Evolutionary conservation across 1,284 basidiomycete genomes (phyloP).

Genomic region (Clitocybe nebularis): DNA sequence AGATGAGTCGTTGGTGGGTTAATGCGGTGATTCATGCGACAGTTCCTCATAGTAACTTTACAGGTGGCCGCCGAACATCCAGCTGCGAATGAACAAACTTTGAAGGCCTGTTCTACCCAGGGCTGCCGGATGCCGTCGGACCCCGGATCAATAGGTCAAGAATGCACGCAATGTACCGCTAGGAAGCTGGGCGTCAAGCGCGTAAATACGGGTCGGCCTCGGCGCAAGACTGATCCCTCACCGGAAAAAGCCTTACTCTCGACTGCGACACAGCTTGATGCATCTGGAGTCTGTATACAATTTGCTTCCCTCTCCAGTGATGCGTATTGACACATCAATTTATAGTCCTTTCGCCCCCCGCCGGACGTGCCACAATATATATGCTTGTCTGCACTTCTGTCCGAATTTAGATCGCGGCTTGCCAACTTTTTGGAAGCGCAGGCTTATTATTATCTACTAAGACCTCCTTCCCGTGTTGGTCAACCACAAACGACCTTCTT

Average conservation of each 20-base stretch:
- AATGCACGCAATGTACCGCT: slow-evolving; percentile 17
- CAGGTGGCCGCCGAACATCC: slow-evolving; percentile 2
- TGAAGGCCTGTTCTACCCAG: slow-evolving; percentile 13
- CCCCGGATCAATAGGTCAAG: slow-evolving; percentile 3
- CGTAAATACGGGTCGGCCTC: neutral
- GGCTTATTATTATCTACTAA: slow-evolving; percentile 32
- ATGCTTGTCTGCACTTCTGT: slow-evolving; percentile 30
- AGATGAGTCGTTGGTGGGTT: too few relatives aligned
- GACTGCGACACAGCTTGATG: too few relatives aligned
- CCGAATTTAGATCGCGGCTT: slow-evolving; percentile 34
- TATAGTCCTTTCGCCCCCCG: too few relatives aligned
- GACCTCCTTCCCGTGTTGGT: slow-evolving; percentile 10
- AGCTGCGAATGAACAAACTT: neutral
- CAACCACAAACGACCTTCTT: slow-evolving; percentile 29
- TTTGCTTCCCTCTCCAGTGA: too few relatives aligned
- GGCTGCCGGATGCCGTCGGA: slow-evolving; percentile 18
- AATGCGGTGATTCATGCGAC: too few relatives aligned
- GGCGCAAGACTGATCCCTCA: neutral
- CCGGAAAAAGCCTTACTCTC: slow-evolving; percentile 26
- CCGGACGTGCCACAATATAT: slow-evolving; percentile 40
- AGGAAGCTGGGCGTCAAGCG: slow-evolving; percentile 3
- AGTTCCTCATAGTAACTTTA: too few relatives aligned
- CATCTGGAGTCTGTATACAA: too few relatives aligned
- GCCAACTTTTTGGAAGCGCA: slow-evolving; percentile 38
- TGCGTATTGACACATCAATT: too few relatives aligned